Evolutionary conservation across 192 early-diverging fungal species (phyloP).

Genomic region (Coemansia sp.): DNA sequence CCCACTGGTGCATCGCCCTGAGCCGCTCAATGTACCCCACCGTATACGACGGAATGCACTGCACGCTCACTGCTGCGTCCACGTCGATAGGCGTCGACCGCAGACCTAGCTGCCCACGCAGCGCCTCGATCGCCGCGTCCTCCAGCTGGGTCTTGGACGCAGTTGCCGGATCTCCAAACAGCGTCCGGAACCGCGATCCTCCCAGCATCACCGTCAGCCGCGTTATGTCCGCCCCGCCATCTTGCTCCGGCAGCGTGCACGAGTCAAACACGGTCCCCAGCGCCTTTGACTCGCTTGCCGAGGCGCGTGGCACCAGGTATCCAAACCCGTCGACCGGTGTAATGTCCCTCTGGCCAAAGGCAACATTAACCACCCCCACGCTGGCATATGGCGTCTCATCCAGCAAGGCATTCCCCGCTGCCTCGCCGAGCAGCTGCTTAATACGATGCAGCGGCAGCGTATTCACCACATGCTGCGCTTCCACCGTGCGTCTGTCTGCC

Average conservation of each 20-base stretch:
- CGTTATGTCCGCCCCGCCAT: conserved; percentile 22
- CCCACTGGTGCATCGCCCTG: conserved; percentile 54
- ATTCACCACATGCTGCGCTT: conserved; percentile 60
- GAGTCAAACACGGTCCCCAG: conserved; percentile 90
- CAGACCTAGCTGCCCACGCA: conserved; percentile 60
- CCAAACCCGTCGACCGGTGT: conserved; percentile 82
- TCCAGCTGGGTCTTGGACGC: conserved; percentile 10
- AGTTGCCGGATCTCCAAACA: conserved; percentile 44
- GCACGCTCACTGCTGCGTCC: conserved; percentile 53
- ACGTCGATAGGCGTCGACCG: conserved; percentile 39
- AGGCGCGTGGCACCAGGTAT: conserved; percentile 72
- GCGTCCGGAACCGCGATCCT: conserved; percentile 62
- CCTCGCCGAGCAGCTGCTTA: conserved; percentile 36
- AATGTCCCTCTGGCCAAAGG: conserved; percentile 49
- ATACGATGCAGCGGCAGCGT: conserved; percentile 58
- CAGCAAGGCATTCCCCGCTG: conserved; percentile 44
- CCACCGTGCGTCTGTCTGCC: conserved; percentile 23
- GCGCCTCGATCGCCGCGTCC: conserved; percentile 52
- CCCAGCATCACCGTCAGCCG: conserved; percentile 90
- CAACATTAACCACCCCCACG: conserved; percentile 83
- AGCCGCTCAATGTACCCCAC: conserved; percentile 75
- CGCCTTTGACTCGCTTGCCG: conserved; percentile 41
- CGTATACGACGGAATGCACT: conserved; percentile 86
- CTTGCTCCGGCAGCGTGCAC: conserved; percentile 65
- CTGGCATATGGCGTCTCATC: conserved; percentile 60